Base-by-base conservation (phyloP, 768 basidiomycete species). In the Tricholomella constricta region DNA sequence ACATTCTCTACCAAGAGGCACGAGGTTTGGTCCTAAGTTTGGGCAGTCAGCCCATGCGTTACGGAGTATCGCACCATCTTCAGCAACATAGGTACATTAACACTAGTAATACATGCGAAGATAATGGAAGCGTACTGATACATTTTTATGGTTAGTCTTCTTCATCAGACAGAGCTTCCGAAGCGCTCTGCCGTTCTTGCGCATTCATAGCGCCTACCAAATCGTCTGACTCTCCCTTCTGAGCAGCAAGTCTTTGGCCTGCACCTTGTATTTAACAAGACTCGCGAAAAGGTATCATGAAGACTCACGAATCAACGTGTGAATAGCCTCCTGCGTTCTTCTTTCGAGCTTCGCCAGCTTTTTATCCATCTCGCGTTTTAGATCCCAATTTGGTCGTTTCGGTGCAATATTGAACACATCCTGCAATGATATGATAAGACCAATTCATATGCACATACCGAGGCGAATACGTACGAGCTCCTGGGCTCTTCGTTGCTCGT, bases 401-500 rank as follows among this genome's bases (percentile, higher is more conserved):
- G 97, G 97, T 20, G 94, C 95, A 61, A 99, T 98, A 66, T 97
- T 98, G 68, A 97, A 91, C 40, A 97, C 78, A 66, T 96, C 92
- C 94, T 96, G 40, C 25, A 37, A 20, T n/a, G 23, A 31, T 15
- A 17, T 27, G n/a, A n/a, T 15, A 22, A 41, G 35, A 20, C 19
- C 6, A 40, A 3, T 14, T 17, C 12, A 14, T 11, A n/a, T 8
- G 14, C n/a, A 34, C 25, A 38, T 32, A 32, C 1, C 10, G 2
- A n/a, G 15, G 14, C 25, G 26, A 12, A 23, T 3, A 72, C 85
- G 55, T 66, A 95, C 95, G 66, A 98, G 76, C 62, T 98, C 96
- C 68, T 96, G 89, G 10, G 83, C 82, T 64, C 94, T 75, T 58
- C 84, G 84, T 65, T 84, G 82, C 67, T 93, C 91, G 65, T 98